Base-by-base conservation (phyloP, 1,139 yeast species). In the Groenewaldozyma sp. region DNA sequence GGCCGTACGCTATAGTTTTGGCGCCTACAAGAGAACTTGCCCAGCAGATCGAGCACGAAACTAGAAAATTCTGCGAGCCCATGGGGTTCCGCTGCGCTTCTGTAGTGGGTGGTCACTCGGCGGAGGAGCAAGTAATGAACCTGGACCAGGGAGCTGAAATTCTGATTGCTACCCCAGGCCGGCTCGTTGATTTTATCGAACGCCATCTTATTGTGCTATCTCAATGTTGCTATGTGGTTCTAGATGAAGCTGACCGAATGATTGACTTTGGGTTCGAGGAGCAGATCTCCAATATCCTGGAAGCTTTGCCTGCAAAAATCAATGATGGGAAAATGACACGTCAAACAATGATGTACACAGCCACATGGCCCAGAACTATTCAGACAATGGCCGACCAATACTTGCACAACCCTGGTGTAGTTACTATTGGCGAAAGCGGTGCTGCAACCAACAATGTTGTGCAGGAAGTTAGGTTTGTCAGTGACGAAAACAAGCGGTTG, bases 11-110 rank as follows among this genome's bases (percentile, higher is more conserved):
- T 0, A 60, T 91, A 19, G 70, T 91, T 1, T 59, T 91, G 37
- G 95, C 91, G 0, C 98, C 98, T 0, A 87, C 97, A 0, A 76
- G 97, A 63, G 98, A 91, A 60, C 69, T 91, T 53, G 96, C 95
- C 0, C 77, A 80, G 46, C 97, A 91, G 58, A 87, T 86, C 40
- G 78, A 81, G 39, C 53, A 56, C 3, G 94, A 82, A 55, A 74
- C 84, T 3, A 58, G 64, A 37, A 77, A 71, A 50, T 74, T 84
- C 47, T 55, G 68, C 28, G 45, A 48, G 2, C 59, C 58, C 6
- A 51, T 67, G 41, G 70, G 73, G 0, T 67, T 77, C 44, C 67
- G 65, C 16, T 74, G 76, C 3, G 76, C 77, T 0, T 77, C 88
- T 6, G 68, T 91, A 3, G 91, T 88, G 38, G 98, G 98, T 40